Percentiles rank a stretch among this genome's conserved stretches.
These are phyloP conservation scores for Cryphonectria radicalis DNA, from an alignment of 2,329 filamentous ascomycete species.

Conservation along the genomic window DNA sequence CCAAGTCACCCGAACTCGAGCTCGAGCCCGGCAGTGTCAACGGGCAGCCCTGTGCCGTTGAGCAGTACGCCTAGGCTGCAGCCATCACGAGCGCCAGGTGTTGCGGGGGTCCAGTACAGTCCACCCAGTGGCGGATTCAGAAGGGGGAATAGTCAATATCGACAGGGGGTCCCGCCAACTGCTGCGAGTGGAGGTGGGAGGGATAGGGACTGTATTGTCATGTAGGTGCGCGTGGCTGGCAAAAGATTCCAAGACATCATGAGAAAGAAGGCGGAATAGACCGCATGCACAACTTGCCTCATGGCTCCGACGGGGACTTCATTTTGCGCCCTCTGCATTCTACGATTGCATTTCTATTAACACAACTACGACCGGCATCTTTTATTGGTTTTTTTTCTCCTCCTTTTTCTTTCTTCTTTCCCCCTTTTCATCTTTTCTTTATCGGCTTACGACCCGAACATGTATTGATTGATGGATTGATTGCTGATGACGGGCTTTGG, in stretches of 20 bases:
- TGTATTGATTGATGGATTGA: neutral
- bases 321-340: neutral
- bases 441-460: neutral
- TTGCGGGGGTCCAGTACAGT: slow-evolving; percentile 26
- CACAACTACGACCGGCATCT: neutral
- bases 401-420: neutral
- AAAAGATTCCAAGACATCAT: neutral
- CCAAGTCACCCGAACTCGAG: slow-evolving; percentile 52
- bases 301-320: neutral
- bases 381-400: no score
- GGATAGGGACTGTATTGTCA: slow-evolving; percentile 50
- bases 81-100: slow-evolving; percentile 32
- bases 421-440: neutral
- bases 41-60: slow-evolving; percentile 31
- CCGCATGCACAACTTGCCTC: neutral
- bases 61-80: slow-evolving; percentile 27
- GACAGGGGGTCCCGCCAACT: slow-evolving; percentile 36
- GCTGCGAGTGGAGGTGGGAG: slow-evolving; percentile 33
- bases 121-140: neutral
- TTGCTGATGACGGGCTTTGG: neutral
- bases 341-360: neutral
- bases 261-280: neutral
- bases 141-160: slow-evolving; percentile 16
- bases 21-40: slow-evolving; percentile 31
- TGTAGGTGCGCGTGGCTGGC: slow-evolving; percentile 41